These are phyloP conservation scores for Metarhizium guizhouense DNA, from an alignment of 2,329 filamentous ascomycete species.

Conservation along the genomic window DNA sequence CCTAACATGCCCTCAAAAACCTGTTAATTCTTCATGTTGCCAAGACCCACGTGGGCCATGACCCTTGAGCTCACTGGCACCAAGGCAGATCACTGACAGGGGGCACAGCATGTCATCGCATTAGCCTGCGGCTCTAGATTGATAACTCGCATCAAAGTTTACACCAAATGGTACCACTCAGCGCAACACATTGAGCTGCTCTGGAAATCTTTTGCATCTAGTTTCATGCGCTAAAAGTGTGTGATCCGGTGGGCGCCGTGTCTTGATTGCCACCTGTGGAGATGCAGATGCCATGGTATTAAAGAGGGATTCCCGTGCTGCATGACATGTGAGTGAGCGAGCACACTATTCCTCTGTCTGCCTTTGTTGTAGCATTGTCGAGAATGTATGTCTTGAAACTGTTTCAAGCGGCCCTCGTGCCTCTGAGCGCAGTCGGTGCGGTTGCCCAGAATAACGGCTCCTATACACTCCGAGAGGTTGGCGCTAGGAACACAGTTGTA, in stretches of 20 bases:
- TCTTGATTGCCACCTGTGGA: neutral
- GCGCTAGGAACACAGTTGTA: slow-evolving; percentile 28
- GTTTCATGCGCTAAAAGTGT: too few species aligned
- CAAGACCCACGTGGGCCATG: neutral
- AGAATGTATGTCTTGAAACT: neutral
- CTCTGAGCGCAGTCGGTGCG: neutral
- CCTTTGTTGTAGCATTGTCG: too few species aligned
- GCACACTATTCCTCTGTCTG: neutral
- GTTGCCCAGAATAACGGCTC: neutral
- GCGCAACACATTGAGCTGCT: too few species aligned
- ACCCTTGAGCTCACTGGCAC: neutral
- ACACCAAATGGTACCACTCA: too few species aligned
- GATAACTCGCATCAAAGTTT: too few species aligned
- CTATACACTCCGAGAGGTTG: slow-evolving; percentile 22
- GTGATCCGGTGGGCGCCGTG: too few species aligned
- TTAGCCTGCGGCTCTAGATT: too few species aligned
- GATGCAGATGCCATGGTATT: neutral
- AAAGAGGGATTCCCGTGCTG: too few species aligned
- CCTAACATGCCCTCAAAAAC: neutral
- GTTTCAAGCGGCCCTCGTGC: neutral
- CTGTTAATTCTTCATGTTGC: neutral
- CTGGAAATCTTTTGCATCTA: too few species aligned
- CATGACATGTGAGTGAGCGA: neutral
- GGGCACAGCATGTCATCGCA: neutral
- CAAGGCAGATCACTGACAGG: neutral